Evolutionary conservation across 768 basidiomycete genomes (phyloP).

Genomic region (Russula abietina): DNA sequence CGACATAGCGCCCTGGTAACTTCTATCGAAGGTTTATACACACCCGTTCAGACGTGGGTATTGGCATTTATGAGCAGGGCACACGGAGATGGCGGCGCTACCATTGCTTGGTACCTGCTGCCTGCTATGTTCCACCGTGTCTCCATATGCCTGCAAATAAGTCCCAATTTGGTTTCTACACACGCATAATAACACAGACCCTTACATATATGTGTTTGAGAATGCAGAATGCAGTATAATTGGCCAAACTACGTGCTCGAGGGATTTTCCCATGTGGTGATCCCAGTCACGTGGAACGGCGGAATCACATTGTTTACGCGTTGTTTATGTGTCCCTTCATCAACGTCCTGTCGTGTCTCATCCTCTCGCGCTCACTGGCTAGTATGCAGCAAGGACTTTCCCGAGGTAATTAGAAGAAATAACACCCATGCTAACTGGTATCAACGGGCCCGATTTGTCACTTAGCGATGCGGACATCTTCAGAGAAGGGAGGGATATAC

Average conservation of each 20-base stretch:
- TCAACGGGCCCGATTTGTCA: neutral
- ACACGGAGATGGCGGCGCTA: neutral
- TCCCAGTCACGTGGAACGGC: no score
- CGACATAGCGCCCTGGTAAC: neutral
- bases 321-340: slow-evolving; percentile 13
- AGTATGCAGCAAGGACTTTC: no score
- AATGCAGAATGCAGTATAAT: no score
- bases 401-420: neutral
- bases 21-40: neutral
- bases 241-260: no score
- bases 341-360: neutral
- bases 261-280: no score
- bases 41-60: neutral
- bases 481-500: neutral
- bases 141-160: neutral
- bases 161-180: neutral
- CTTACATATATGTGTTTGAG: no score
- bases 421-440: neutral
- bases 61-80: neutral
- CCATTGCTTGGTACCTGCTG: no score
- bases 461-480: neutral
- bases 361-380: neutral
- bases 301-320: slow-evolving; percentile 21
- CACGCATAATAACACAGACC: no score
- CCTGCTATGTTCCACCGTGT: neutral